Evolutionary conservation across 371 early-diverging fungal genomes (phyloP).

Genomic region (Rhizopus stolonifer): DNA sequence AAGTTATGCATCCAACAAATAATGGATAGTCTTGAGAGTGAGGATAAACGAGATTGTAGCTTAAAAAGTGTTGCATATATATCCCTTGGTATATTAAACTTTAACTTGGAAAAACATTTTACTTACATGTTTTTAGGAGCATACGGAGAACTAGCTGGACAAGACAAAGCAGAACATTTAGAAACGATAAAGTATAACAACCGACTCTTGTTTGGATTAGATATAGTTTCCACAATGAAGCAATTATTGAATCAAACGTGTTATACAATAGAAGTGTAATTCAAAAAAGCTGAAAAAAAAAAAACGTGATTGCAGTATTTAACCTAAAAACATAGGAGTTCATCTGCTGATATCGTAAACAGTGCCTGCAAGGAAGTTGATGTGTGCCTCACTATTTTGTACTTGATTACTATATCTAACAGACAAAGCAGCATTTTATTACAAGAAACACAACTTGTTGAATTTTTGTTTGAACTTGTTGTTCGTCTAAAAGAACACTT

Average conservation of each 20-base stretch:
- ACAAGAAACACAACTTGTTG: conserved; percentile 36
- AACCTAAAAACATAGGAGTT: not conserved
- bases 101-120: not conserved
- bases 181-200: conserved; percentile 52
- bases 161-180: conserved; percentile 39
- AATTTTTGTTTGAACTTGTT: conserved; percentile 65
- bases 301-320: not conserved
- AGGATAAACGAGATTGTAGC: conserved; percentile 44
- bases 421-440: conserved; percentile 28
- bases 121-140: conserved; percentile 29
- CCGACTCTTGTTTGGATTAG: conserved; percentile 40
- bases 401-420: conserved; percentile 53
- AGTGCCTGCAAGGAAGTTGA: conserved; percentile 57
- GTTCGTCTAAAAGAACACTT: conserved; percentile 70
- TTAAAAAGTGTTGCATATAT: conserved; percentile 59
- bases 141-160: conserved; percentile 9
- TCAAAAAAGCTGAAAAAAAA: not conserved
- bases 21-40: conserved; percentile 55
- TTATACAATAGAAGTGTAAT: conserved; percentile 16
- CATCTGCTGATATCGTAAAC: conserved; percentile 8
- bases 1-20: conserved; percentile 40
- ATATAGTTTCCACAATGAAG: conserved; percentile 51
- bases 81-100: conserved; percentile 51
- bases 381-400: conserved; percentile 59
- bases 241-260: conserved; percentile 49